Percentiles rank a stretch among this genome's conserved stretches.
Conservation (phyloP, 2,329 filamentous ascomycete genomes). For the Colletotrichum brevisporum region DNA sequence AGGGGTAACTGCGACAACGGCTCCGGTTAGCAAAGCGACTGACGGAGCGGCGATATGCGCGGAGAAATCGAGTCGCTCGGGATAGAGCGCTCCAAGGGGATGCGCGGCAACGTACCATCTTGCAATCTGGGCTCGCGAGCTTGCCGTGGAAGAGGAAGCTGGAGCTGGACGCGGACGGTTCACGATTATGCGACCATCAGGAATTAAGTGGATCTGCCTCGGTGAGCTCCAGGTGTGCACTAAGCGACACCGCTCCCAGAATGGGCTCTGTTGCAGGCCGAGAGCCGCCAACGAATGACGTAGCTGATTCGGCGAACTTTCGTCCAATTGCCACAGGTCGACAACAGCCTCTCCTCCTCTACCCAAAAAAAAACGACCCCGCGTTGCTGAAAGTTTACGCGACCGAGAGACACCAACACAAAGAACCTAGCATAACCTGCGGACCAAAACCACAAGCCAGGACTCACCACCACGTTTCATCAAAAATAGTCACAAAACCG, state of each 20-base stretch:
- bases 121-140: constrained; percentile 34
- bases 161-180: constrained; percentile 31
- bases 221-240: constrained; percentile 32
- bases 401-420: background rate
- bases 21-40: constrained; percentile 11
- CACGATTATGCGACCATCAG: constrained; percentile 32
- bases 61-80: background rate
- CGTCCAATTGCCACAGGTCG: background rate
- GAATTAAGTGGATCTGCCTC: constrained; percentile 25
- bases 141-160: constrained; percentile 34
- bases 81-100: background rate
- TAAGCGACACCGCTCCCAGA: constrained; percentile 1
- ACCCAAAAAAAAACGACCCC: background rate
- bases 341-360: background rate
- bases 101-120: constrained; percentile 28
- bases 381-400: background rate
- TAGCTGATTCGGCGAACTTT: constrained; percentile 9
- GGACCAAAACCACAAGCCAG: too few relatives aligned
- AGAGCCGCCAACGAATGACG: background rate
- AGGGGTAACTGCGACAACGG: constrained; percentile 69
- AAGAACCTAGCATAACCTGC: background rate
- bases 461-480: too few relatives aligned
- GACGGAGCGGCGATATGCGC: background rate
- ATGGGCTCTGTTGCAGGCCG: background rate
- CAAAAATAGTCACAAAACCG: background rate